Conservation (phyloP, 2,329 filamentous ascomycete genomes). For the Parastagonospora nodorum region DNA sequence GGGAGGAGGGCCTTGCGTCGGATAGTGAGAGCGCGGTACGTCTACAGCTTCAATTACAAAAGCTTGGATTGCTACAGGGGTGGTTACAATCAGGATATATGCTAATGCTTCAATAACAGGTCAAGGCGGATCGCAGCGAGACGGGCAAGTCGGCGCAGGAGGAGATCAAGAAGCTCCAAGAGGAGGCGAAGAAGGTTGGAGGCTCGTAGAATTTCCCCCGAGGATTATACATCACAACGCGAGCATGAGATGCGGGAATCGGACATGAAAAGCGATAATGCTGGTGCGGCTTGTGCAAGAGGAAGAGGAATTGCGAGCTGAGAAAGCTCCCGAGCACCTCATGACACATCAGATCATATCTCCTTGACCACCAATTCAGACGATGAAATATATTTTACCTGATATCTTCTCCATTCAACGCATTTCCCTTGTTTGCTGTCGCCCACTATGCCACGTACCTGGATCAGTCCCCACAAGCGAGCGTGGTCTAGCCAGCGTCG, state of each 20-base stretch:
- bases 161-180: constrained; percentile 53
- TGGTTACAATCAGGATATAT: background rate
- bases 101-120: constrained; percentile 19
- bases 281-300: background rate
- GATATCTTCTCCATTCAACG: too few relatives aligned
- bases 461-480: too few relatives aligned
- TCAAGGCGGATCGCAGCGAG: constrained; percentile 53
- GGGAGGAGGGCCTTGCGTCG: constrained; percentile 52
- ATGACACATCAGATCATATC: too few relatives aligned
- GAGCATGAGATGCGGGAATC: background rate
- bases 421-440: too few relatives aligned
- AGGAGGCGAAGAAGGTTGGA: constrained; percentile 48
- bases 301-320: too few relatives aligned
- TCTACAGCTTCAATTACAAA: constrained; percentile 1
- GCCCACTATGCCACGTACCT: too few relatives aligned
- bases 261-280: background rate
- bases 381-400: too few relatives aligned
- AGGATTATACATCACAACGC: background rate
- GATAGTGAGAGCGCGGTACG: constrained; percentile 49
- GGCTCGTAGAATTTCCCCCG: background rate
- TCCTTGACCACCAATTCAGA: too few relatives aligned
- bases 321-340: too few relatives aligned
- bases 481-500: background rate
- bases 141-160: constrained; percentile 44
- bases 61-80: background rate